phyloP scores from a whole-genome alignment of 2,329 filamentous ascomycete genomes.

The Colletotrichum truncatum region DNA sequence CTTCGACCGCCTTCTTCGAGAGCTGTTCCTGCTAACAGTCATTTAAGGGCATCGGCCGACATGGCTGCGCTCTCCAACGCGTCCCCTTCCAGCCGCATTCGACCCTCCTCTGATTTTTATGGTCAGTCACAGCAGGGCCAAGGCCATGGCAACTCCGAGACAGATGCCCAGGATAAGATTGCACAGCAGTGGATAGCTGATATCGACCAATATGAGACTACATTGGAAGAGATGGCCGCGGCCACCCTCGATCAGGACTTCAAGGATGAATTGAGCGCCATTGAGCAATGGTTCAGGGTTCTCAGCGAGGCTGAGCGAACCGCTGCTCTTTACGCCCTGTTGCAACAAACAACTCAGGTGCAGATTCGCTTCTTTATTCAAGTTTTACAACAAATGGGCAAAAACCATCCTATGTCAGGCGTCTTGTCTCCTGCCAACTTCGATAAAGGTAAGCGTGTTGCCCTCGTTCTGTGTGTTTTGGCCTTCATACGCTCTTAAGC shows the following conservation, averaged over 20 bases:
- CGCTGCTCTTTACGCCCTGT: constrained; percentile 90
- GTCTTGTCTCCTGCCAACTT: constrained; percentile 95
- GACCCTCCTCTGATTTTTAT: constrained; percentile 95
- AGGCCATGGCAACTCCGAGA: constrained; percentile 73
- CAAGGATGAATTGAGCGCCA: constrained; percentile 98
- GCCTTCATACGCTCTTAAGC: too few relatives aligned
- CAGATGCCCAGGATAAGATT: constrained; percentile 88
- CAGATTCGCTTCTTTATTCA: constrained; percentile 99
- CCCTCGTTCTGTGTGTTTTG: not conserved
- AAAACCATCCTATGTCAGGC: constrained; percentile 96
- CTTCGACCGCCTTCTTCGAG: constrained; percentile 86
- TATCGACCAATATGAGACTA: constrained; percentile 99
- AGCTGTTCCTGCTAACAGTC: constrained; percentile 79
- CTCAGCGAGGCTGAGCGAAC: constrained; percentile 96
- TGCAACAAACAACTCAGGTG: constrained; percentile 98
- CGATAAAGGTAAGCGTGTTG: constrained; percentile 79
- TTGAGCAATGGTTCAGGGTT: constrained; percentile 99
- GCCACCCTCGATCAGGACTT: constrained; percentile 99
- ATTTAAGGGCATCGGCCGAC: constrained; percentile 93
- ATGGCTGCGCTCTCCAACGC: constrained; percentile 83
- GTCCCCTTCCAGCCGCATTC: constrained; percentile 79
- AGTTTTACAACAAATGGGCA: constrained; percentile 98
- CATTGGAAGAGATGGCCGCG: constrained; percentile 97
- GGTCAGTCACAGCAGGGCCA: constrained; percentile 77
- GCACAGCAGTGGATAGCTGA: constrained; percentile 99